Base-by-base conservation (phyloP, 805 yeast genomes). In the Candida sithepensis region DNA sequence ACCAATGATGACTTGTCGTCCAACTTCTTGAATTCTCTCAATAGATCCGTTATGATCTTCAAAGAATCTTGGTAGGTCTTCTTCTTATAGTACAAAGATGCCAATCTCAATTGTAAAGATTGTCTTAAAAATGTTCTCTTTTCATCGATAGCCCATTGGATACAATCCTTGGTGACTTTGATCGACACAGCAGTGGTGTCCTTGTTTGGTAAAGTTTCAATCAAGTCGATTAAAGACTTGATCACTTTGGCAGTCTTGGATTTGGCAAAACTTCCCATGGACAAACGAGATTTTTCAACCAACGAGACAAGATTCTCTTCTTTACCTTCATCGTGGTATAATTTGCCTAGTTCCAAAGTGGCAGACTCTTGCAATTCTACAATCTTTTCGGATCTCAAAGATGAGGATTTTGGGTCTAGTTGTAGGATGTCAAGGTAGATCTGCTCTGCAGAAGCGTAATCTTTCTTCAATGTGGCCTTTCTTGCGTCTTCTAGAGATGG, bases 1-100 rank as follows among this genome's bases (percentile, higher is more conserved):
- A 94, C 96, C 45, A 94, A 78, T 28, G 96, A 88, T 44, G 94
- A 84, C 68, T 94, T 94, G 69, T 94, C 99, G 66, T 94, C 99
- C 55, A 94, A 75, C 63, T 88, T 86, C 70, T 92, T 94, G 66
- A 92, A 88, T 66, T 94, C 97, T 54, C 77, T 75, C 56, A 92
- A 74, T 57, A 94, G 75, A 14, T 75, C 75, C 51, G 82, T 81
- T 53, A 91, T 86, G 51, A 90, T 78, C 43, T 78, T 73, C 42
- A 94, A 71, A 3, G 97, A 84, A 41, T 81, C 86, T 52, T 81
- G 80, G 67, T 81, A 87, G 20, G 73, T 70, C 46, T 70, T 71
- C 61, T 83, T 84, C 49, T 81, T 77, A 61, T 83, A 86, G 59
- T 84, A 83, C 56, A 88, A 74, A 5, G 85, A 80, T 4, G 96